Evolutionary conservation across 345 rosid species (phyloP), one percentile per base, ranked within the genome.

Genomic region (Heritiera littoralis): DNA sequence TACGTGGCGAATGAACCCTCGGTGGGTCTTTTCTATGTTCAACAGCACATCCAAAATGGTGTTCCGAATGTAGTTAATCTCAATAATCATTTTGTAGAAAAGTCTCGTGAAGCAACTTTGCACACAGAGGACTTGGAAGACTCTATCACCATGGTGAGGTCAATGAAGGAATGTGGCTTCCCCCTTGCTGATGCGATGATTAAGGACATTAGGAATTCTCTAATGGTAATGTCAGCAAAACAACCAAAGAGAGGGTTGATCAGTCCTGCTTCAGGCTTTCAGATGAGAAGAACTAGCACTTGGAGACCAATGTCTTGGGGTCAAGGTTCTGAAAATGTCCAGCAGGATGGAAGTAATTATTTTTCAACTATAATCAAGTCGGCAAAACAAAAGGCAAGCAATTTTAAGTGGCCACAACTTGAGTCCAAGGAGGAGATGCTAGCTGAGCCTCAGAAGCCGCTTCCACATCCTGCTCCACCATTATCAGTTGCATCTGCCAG

Each of bases 1-100:
- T 90, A 94, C 67, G 85, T 93, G 72, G 97, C 94, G 15, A 97
- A 97, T 66, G 97, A 97, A 81, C 98, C 98, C 52, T 92, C 99
- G 0, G 96, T 92, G 12, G 98, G 98, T 49, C 98, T 94, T 76
- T 90, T 86, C 86, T 96, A 92, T 86, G 86, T 92, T 71, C 98
- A 94, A 80, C 93, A 94, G 80, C 99, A 97, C 66, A 81, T 89
- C 7, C 93, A 86, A 69, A 92, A 89, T 72, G 92, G 98, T 30
- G 84, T 89, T 74, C 98, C 97, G 0, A 97, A 94, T 41, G 88
- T 92, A 5, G 66, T 89, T 66, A 84, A 66, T 72, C 91, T 94
- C 81, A 90, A 83, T 81, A 87, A 78, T 82, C 89, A 76, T 41
- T 84, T 94, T 5, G 80, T 75, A 48, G 84, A 85, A 32, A 92